Conservation (phyloP, 345 rosid genomes). For the Kandelia obovata region DNA sequence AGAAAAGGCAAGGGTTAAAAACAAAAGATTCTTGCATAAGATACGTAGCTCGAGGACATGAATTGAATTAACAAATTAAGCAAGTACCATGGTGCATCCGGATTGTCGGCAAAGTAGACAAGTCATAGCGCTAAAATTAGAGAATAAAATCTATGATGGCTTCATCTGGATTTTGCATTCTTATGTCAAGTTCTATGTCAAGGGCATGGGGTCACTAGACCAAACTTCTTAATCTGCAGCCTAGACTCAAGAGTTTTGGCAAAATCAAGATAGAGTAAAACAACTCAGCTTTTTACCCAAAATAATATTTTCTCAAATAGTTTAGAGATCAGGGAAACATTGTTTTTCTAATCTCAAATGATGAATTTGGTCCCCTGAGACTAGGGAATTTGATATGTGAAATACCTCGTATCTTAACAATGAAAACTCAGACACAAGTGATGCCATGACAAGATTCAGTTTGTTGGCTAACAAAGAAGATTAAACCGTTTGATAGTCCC, state of each 20-base stretch:
- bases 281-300: neutral
- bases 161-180: neutral
- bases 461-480: no score
- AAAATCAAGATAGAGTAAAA: no score
- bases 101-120: slow-evolving; percentile 16
- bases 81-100: slow-evolving; percentile 71
- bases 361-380: neutral
- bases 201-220: neutral
- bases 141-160: neutral
- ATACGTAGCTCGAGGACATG: neutral
- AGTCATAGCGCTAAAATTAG: no score
- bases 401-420: no score
- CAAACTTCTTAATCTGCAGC: neutral
- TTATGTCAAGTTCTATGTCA: slow-evolving; percentile 7
- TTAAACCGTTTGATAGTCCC: no score
- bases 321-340: neutral
- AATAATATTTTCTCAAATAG: neutral
- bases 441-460: no score
- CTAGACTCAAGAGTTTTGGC: neutral
- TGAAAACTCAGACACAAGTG: no score
- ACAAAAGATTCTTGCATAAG: neutral
- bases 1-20: slow-evolving; percentile 4
- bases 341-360: neutral
- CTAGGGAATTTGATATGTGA: no score
- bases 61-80: neutral